phyloP scores from a whole-genome alignment of 495 filamentous ascomycete genomes.

The Ascobolus immersus region DNA sequence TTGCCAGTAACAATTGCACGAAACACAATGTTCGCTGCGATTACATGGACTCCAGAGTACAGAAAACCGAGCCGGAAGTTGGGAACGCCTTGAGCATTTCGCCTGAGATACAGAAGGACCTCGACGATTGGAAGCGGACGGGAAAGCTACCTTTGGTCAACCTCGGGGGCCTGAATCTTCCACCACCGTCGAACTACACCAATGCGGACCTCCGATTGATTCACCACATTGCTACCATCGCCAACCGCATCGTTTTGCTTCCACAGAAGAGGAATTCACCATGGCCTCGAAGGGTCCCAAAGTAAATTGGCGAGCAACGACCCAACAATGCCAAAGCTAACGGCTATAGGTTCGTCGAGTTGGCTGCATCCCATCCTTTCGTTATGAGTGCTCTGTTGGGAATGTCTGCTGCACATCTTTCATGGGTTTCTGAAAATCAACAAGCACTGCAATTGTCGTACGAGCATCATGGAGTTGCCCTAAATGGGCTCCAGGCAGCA shows the following conservation, averaged over 20 bases:
- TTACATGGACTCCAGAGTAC: conserved; percentile 59
- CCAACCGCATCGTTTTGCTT: conserved; percentile 53
- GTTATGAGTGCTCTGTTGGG: conserved; percentile 83
- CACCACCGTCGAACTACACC: conserved; percentile 38
- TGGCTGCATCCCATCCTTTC: conserved; percentile 56
- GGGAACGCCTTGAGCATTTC: no score
- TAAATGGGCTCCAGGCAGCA: conserved; percentile 69
- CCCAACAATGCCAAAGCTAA: conserved; percentile 10
- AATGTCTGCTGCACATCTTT: conserved; percentile 74
- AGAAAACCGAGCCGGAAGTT: no score
- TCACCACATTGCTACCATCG: conserved; percentile 70
- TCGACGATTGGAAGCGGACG: conserved; percentile 62
- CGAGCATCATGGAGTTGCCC: conserved; percentile 58
- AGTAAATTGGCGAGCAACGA: conserved; percentile 24
- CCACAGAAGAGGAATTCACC: conserved; percentile 54
- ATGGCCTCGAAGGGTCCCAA: conserved; percentile 84
- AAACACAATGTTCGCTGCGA: conserved; percentile 96
- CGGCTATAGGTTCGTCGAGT: conserved; percentile 46
- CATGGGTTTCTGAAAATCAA: conserved; percentile 57
- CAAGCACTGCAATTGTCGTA: conserved; percentile 65
- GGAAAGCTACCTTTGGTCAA: conserved; percentile 72
- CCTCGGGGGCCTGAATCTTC: conserved; percentile 42
- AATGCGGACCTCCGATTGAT: conserved; percentile 62
- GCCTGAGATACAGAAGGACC: conserved; percentile 43
- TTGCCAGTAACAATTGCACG: conserved; percentile 70